phyloP scores from a whole-genome alignment of 2,329 filamentous ascomycete species.

The Alternaria sp. region DNA sequence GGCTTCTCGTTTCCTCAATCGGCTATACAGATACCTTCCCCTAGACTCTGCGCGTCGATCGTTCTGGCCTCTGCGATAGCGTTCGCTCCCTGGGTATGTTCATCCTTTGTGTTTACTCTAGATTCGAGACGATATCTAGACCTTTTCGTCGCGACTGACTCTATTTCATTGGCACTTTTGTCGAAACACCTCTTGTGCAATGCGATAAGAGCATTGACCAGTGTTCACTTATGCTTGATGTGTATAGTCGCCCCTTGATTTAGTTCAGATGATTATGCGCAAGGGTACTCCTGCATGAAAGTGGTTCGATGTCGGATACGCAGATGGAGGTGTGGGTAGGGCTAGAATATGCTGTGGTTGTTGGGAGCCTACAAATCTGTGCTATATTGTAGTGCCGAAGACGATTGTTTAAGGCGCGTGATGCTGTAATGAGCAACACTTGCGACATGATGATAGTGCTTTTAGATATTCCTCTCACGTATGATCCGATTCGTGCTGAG shows the following conservation, averaged over 20 bases:
- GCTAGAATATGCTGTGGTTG: slow-evolving; percentile 2
- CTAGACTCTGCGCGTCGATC: neutral
- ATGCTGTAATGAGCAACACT: neutral
- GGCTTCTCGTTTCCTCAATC: neutral
- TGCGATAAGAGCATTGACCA: neutral
- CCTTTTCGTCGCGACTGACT: neutral
- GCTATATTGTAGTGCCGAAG: neutral
- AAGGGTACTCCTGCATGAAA: neutral
- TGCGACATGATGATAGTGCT: neutral
- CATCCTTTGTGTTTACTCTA: neutral
- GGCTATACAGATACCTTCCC: neutral
- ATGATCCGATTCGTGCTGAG: neutral
- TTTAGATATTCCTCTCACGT: neutral
- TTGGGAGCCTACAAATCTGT: slow-evolving; percentile 5
- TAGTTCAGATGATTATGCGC: neutral
- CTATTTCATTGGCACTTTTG: neutral
- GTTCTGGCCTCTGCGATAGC: neutral
- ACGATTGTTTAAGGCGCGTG: neutral
- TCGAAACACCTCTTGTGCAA: neutral
- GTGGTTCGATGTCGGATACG: slow-evolving; percentile 7
- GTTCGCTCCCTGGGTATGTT: neutral
- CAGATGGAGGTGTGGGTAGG: slow-evolving; percentile 19
- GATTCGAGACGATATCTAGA: neutral
- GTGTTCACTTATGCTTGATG: neutral
- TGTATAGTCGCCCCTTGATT: neutral